Evolutionary conservation across 2,329 filamentous ascomycete genomes (phyloP), one percentile per base, ranked within the genome.

Genomic region (Teratosphaeria destructans): DNA sequence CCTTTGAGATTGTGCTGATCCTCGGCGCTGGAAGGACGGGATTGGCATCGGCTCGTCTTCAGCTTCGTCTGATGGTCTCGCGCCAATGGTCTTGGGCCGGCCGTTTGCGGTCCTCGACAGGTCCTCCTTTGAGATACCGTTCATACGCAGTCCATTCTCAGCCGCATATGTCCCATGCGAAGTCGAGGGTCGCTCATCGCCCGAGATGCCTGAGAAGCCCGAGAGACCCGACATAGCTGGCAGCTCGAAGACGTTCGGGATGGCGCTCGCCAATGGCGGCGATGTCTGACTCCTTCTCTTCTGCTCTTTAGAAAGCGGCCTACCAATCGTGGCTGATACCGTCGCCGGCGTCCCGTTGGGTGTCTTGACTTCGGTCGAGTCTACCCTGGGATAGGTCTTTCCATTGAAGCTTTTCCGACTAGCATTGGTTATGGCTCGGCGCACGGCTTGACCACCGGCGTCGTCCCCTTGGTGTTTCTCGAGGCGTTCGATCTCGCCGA

Each of bases 401-500:
- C 60, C 61, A 56, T 61, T 66, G 63, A 66, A 65, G 59, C 66
- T 70, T 57, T 68, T 67, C n/a, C 66, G 62, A 39, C 61, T 62
- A 10, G 60, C 61, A 32, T 59, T 66, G 14, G 64, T 67, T 55
- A 76, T 66, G 29, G 72, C 72, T 52, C 73, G 71, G 64, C 75
- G 78, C 59, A 81, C 68, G 12, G 76, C 67, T 16, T 72, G 67
- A 47, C 71, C 71, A 19, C 54, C 23, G 8, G 52, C 75, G 71
- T 54, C 62, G 3, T 77, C 75, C 2, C 71, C 74, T 47, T 76
- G 73, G 57, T 73, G 73, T 61, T 74, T 76, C 68, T 79, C 78
- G 61, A 82, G 67, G 35, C 84, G 81, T 57, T 88, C 83, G 54
- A 90, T 83, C 66, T 89, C 84, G 12, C 84, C 83, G 19, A 83